Conservation (phyloP, 2,329 filamentous ascomycete genomes). For the Colletotrichum melonis region DNA sequence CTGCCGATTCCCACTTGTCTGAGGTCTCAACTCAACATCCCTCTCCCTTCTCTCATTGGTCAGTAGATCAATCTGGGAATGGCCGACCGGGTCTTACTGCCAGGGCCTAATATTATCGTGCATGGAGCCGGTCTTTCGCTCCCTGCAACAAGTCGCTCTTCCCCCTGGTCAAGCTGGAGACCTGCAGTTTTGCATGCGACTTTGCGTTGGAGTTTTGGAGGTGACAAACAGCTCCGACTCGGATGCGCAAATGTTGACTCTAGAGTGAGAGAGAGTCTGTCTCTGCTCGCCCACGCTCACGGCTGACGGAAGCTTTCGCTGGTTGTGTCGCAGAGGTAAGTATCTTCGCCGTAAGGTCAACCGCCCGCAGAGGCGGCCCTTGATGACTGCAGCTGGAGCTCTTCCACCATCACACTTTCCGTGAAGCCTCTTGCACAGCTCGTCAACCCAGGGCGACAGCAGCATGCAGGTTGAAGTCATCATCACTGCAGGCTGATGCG, state of each 20-base stretch:
- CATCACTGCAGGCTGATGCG: constrained; percentile 11
- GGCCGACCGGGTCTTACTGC: constrained; percentile 9
- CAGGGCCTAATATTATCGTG: constrained; percentile 23
- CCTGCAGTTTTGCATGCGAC: constrained; percentile 20
- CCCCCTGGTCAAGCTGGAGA: constrained; percentile 14
- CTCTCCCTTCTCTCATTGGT: constrained; percentile 8
- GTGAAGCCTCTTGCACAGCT: constrained; percentile 7
- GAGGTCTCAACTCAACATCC: constrained; percentile 23
- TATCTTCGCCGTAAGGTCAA: not conserved
- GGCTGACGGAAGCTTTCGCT: not conserved
- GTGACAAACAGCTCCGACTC: constrained; percentile 1
- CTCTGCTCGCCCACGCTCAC: not conserved
- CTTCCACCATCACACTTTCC: not conserved
- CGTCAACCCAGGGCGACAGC: not conserved
- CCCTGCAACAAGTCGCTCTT: constrained; percentile 11
- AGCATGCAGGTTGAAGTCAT: constrained; percentile 28
- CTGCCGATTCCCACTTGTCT: constrained; percentile 10
- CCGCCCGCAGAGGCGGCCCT: constrained; percentile 13
- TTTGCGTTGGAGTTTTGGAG: not conserved
- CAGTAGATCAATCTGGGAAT: constrained; percentile 1
- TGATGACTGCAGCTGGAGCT: constrained; percentile 22
- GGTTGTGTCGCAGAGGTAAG: not conserved
- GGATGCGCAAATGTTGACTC: not conserved
- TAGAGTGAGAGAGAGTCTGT: not conserved
- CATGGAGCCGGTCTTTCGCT: constrained; percentile 15